Conservation (phyloP, 176 grass and related monocot genomes). For the Paspalum vaginatum region DNA sequence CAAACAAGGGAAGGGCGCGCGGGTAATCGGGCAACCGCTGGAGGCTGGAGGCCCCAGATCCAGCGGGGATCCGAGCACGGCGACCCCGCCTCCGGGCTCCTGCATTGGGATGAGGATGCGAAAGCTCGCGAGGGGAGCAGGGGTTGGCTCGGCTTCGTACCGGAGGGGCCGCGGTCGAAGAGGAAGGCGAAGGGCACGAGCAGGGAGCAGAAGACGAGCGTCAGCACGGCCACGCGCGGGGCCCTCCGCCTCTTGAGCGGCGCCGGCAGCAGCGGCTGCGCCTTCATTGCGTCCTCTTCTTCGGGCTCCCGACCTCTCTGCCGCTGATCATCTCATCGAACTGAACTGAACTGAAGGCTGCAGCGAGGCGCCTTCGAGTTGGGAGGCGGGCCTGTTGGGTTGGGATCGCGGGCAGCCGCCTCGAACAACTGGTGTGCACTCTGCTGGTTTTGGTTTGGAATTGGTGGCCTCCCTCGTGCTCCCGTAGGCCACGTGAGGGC, state of each 20-base stretch:
- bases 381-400: too few species aligned
- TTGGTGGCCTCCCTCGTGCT: too few species aligned
- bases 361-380: too few species aligned
- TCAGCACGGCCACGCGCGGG: constrained; percentile 67
- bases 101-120: background rate
- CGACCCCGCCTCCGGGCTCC: background rate
- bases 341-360: too few species aligned
- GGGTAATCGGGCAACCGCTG: background rate
- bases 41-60: constrained; percentile 31
- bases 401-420: too few species aligned
- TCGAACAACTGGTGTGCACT: too few species aligned
- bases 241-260: constrained; percentile 63
- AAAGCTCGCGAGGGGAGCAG: background rate
- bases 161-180: constrained; percentile 56
- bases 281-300: constrained; percentile 56
- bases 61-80: constrained; percentile 32
- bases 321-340: constrained; percentile 47
- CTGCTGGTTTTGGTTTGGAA: too few species aligned
- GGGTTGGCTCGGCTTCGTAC: constrained; percentile 23
- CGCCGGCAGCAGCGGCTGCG: constrained; percentile 46
- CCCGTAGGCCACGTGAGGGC: too few species aligned
- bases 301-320: background rate
- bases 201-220: constrained; percentile 80
- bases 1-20: too few species aligned
- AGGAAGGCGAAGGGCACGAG: constrained; percentile 85